Conservation (phyloP, 108 stramenopile genomes). For the Tribonema minus region DNA sequence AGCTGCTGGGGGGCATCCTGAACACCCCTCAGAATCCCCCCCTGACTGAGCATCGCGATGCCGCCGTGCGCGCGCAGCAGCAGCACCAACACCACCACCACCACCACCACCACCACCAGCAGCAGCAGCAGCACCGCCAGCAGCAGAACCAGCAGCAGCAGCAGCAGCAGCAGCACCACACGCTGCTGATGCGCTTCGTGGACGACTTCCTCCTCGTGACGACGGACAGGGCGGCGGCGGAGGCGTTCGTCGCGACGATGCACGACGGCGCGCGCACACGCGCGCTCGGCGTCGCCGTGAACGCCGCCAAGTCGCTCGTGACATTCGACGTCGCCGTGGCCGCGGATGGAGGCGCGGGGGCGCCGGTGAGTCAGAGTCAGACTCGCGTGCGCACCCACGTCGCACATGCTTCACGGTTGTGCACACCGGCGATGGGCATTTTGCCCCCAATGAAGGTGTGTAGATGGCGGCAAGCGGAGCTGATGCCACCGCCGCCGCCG, state of each 20-base stretch:
- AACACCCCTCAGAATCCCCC: not conserved
- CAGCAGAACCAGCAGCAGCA: not conserved
- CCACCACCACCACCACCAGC: too few species aligned
- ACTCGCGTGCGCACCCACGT: not conserved
- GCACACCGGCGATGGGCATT: too few species aligned
- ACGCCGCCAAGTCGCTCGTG: not conserved
- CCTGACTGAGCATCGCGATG: too few species aligned
- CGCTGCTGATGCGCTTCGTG: not conserved
- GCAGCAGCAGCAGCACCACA: not conserved
- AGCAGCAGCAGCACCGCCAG: not conserved
- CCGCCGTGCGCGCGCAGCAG: too few species aligned
- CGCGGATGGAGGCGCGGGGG: too few species aligned
- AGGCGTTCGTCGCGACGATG: not conserved
- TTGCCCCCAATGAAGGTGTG: too few species aligned
- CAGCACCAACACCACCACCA: too few species aligned
- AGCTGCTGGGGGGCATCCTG: constrained; percentile 59
- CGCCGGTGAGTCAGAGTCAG: too few species aligned
- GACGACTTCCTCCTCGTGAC: not conserved
- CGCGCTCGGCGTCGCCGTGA: not conserved
- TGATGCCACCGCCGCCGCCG: too few species aligned
- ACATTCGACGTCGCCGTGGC: not conserved
- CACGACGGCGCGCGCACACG: not conserved
- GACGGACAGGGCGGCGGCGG: not conserved
- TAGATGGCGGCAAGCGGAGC: too few species aligned
- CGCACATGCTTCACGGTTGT: too few species aligned